phyloP scores from a whole-genome alignment of 345 rosid genomes.

The Trapa incisa region DNA sequence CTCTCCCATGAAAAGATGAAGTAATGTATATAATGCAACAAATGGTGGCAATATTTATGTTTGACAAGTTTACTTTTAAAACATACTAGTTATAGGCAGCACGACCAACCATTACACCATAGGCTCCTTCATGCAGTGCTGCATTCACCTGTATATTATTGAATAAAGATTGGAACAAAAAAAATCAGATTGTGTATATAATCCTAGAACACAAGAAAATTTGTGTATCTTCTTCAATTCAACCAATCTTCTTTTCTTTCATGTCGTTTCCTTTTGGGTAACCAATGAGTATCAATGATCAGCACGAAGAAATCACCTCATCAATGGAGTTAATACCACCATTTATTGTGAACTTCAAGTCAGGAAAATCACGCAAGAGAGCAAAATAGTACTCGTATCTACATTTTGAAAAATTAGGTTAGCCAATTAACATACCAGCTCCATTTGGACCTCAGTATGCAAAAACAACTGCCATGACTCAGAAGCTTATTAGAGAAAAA shows the following conservation, averaged over 20 bases:
- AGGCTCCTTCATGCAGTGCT: constrained; percentile 74
- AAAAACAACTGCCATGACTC: neutral
- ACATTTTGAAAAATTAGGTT: constrained; percentile 19
- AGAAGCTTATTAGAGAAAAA: neutral
- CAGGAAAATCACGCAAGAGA: constrained; percentile 91
- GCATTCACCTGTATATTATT: constrained; percentile 44
- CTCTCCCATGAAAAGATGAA: neutral
- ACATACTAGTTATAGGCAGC: constrained; percentile 82
- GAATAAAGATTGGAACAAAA: neutral
- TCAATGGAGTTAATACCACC: constrained; percentile 81
- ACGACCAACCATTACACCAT: constrained; percentile 93
- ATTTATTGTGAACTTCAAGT: constrained; percentile 75
- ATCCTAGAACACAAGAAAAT: neutral
- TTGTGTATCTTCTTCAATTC: neutral
- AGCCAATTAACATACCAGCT: neutral
- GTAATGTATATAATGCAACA: neutral
- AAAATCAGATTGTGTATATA: neutral
- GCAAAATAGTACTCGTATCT: constrained; percentile 91
- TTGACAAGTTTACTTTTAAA: neutral
- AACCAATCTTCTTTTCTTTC: neutral
- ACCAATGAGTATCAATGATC: constrained; percentile 3
- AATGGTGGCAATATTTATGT: neutral
- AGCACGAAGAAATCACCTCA: constrained; percentile 41
- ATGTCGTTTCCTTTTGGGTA: neutral
- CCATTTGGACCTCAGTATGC: neutral